Percentiles rank a stretch among this genome's conserved stretches.
phyloP scores from a whole-genome alignment of 345 rosid species.

The Trapa bicornis region DNA sequence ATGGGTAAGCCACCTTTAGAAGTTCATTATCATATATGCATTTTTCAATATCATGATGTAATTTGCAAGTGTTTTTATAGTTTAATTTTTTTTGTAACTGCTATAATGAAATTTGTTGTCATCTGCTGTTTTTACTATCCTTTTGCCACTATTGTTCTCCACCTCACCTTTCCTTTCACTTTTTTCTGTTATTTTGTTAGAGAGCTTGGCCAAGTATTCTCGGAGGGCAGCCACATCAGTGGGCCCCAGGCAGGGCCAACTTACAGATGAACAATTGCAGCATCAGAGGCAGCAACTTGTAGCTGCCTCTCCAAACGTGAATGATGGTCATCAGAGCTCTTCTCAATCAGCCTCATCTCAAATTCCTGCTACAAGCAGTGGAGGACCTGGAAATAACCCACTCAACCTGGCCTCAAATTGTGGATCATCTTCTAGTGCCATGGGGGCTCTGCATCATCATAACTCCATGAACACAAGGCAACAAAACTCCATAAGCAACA shows the following conservation, averaged over 20 bases:
- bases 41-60: not conserved
- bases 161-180: no score
- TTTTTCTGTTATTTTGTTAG: conserved; percentile 22
- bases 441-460: conserved; percentile 72
- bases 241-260: conserved; percentile 45
- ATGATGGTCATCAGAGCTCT: not conserved
- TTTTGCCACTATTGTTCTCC: no score
- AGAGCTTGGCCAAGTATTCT: conserved; percentile 94
- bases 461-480: conserved; percentile 79
- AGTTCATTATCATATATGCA: not conserved
- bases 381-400: conserved; percentile 42
- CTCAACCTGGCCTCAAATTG: conserved; percentile 44
- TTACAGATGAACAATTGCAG: conserved; percentile 47
- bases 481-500: conserved; percentile 47
- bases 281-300: conserved; percentile 30
- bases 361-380: conserved; percentile 29
- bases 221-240: conserved; percentile 53
- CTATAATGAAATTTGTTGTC: no score
- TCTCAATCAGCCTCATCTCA: not conserved
- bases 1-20: conserved; percentile 51
- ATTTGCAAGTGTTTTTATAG: not conserved
- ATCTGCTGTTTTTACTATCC: no score
- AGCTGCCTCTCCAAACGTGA: not conserved
- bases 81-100: not conserved
- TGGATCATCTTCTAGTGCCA: conserved; percentile 56